Percentiles rank a stretch among this genome's conserved stretches.
Conservation (phyloP, 1,139 yeast genomes). For the Pneumocystis sp. region DNA sequence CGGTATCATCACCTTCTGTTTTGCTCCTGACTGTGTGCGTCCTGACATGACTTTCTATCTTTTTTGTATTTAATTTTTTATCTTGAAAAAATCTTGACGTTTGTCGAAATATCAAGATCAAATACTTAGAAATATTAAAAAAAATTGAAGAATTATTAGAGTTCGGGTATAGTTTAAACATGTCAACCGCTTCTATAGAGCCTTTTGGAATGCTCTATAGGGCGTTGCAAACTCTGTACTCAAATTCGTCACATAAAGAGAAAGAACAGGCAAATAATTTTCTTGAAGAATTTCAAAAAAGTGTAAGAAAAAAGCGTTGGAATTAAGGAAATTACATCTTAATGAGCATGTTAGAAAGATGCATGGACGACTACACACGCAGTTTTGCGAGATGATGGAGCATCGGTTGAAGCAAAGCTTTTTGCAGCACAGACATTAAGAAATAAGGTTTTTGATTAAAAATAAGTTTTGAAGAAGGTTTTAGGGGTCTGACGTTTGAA, state of each 20-base stretch:
- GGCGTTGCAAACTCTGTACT: slow-evolving; percentile 52
- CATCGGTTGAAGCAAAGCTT: slow-evolving; percentile 41
- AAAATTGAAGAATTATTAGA: slow-evolving; percentile 10
- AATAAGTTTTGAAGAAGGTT: background rate
- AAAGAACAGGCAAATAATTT: slow-evolving; percentile 50
- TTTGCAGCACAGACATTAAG: slow-evolving; percentile 87
- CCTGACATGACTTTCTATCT: background rate
- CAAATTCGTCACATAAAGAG: slow-evolving; percentile 35
- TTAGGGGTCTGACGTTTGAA: slow-evolving; percentile 6
- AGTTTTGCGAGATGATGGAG: slow-evolving; percentile 19
- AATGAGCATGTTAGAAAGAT: slow-evolving; percentile 19
- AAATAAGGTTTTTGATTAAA: slow-evolving; percentile 33
- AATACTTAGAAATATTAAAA: slow-evolving; percentile 7
- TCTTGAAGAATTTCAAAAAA: slow-evolving; percentile 71
- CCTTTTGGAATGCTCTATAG: slow-evolving; percentile 18
- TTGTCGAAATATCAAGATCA: background rate
- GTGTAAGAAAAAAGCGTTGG: slow-evolving; percentile 23
- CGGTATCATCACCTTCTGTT: slow-evolving; percentile 13
- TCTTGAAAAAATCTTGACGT: background rate
- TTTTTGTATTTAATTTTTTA: background rate
- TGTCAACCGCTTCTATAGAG: background rate
- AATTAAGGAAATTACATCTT: background rate
- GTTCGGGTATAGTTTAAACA: background rate
- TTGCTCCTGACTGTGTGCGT: slow-evolving; percentile 5
- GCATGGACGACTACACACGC: slow-evolving; percentile 29